Evolutionary conservation across 768 basidiomycete species (phyloP).

Genomic region (Steccherinum ochraceum): DNA sequence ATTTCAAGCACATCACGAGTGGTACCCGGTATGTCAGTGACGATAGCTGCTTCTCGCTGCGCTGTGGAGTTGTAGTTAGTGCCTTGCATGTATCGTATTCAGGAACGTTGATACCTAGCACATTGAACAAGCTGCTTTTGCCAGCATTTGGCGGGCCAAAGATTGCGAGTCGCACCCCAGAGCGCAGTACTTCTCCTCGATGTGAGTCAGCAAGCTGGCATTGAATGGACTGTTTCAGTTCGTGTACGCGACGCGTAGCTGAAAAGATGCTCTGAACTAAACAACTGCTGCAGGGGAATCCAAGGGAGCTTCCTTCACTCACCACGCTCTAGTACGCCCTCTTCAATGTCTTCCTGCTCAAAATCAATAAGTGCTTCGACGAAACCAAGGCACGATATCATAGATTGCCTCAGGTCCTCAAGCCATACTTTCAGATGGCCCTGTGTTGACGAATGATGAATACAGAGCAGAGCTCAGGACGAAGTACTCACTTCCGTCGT

Average conservation of each 20-base stretch:
- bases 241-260: too few species aligned
- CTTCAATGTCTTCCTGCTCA: slow-evolving; percentile 88
- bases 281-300: too few species aligned
- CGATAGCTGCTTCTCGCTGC: slow-evolving; percentile 84
- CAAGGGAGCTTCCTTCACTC: slow-evolving; percentile 5
- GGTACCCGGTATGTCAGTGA: slow-evolving; percentile 82
- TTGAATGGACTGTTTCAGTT: slow-evolving; percentile 52
- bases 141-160: slow-evolving; percentile 93
- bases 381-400: slow-evolving; percentile 68
- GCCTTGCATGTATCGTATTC: too few species aligned
- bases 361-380: slow-evolving; percentile 92
- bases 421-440: slow-evolving; percentile 56
- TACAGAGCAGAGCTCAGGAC: slow-evolving; percentile 2
- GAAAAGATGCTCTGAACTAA: too few species aligned
- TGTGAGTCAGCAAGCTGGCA: slow-evolving; percentile 62
- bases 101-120: slow-evolving; percentile 48
- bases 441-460: slow-evolving; percentile 34
- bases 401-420: slow-evolving; percentile 55
- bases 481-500: slow-evolving; percentile 54
- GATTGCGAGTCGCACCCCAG: slow-evolving; percentile 78
- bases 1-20: slow-evolving; percentile 85
- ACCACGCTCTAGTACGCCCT: slow-evolving; percentile 74
- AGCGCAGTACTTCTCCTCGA: slow-evolving; percentile 77
- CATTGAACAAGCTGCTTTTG: slow-evolving; percentile 87
- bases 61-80: slow-evolving; percentile 40